These are phyloP conservation scores for Ceratobasidium sp. DNA, from an alignment of 1,284 basidiomycete genomes.

Conservation along the genomic window DNA sequence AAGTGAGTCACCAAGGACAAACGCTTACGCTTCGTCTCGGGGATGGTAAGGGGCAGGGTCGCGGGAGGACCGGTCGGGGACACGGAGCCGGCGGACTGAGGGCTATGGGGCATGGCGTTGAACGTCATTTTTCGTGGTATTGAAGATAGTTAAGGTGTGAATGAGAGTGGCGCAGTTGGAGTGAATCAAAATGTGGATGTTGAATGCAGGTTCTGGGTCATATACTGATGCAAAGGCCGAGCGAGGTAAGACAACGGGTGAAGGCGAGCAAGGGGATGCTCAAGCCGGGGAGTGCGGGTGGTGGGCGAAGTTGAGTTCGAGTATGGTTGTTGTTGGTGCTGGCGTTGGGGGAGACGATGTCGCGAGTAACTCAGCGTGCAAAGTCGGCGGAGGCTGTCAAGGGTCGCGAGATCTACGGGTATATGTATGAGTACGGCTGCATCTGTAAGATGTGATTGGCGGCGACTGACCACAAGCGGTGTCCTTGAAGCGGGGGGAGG, in stretches of 20 bases:
- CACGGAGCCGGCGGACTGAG: slow-evolving; percentile 42
- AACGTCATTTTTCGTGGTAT: slow-evolving; percentile 34
- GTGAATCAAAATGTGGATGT: slow-evolving; percentile 27
- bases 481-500: slow-evolving; percentile 73
- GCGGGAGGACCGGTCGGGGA: slow-evolving; percentile 61
- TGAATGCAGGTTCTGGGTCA: slow-evolving; percentile 60
- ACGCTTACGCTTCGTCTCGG: slow-evolving; percentile 51
- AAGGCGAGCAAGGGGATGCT: slow-evolving; percentile 46
- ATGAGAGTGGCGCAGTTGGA: slow-evolving; percentile 35
- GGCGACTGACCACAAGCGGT: slow-evolving; percentile 66
- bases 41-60: slow-evolving; percentile 62
- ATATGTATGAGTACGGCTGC: slow-evolving; percentile 8
- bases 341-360: slow-evolving; percentile 49
- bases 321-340: slow-evolving; percentile 32
- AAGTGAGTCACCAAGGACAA: slow-evolving; percentile 47
- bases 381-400: slow-evolving; percentile 79
- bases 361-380: slow-evolving; percentile 52
- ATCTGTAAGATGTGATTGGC: not conserved
- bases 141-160: slow-evolving; percentile 20
- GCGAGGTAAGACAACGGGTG: slow-evolving; percentile 45
- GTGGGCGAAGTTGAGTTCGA: slow-evolving; percentile 40
- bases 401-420: slow-evolving; percentile 88
- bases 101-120: slow-evolving; percentile 29
- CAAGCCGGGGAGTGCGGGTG: slow-evolving; percentile 45
- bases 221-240: slow-evolving; percentile 45